A percentile compares a stretch with the other conserved stretches of the same genome.
These are phyloP conservation scores for Bonnemaisonia californica DNA, from an alignment of 31 red algal species.

Conservation along the genomic window DNA sequence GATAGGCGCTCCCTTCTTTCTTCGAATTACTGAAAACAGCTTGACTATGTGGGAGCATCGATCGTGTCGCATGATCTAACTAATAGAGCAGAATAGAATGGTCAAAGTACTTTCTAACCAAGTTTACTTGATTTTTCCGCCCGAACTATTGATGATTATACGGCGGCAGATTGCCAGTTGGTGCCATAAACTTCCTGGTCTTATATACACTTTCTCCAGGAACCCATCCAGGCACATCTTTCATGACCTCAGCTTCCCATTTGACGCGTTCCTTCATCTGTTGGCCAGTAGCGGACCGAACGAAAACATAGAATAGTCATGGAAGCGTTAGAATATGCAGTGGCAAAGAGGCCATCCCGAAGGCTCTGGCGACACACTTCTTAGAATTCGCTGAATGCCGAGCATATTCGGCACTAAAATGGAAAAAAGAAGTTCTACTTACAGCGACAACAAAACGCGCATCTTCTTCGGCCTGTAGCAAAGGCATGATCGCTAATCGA, in stretches of 20 bases:
- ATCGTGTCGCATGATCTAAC: too few relatives aligned
- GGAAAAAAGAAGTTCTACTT: conserved; percentile 14
- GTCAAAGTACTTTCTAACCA: background rate
- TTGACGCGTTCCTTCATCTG: conserved; percentile 58
- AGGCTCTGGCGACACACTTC: too few relatives aligned
- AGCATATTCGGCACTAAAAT: too few relatives aligned
- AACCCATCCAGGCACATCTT: conserved; percentile 82
- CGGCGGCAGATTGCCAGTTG: conserved; percentile 25
- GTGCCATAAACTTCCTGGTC: conserved; percentile 72
- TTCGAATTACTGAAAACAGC: too few relatives aligned
- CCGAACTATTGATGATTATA: too few relatives aligned
- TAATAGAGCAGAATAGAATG: too few relatives aligned
- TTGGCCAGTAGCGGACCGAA: too few relatives aligned
- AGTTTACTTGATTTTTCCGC: background rate
- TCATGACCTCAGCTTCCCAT: conserved; percentile 88
- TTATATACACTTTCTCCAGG: conserved; percentile 81
- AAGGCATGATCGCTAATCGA: conserved; percentile 74
- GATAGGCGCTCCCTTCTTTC: too few relatives aligned
- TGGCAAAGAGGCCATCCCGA: too few relatives aligned
- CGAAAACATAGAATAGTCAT: background rate
- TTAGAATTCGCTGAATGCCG: too few relatives aligned
- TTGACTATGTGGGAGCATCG: too few relatives aligned
- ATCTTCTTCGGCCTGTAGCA: conserved; percentile 91
- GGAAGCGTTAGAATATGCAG: background rate
- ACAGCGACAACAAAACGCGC: conserved; percentile 65